Evolutionary conservation across 116 monocot species (phyloP), one percentile per base, ranked within the genome.

Genomic region (Dioscorea cayenensis): DNA sequence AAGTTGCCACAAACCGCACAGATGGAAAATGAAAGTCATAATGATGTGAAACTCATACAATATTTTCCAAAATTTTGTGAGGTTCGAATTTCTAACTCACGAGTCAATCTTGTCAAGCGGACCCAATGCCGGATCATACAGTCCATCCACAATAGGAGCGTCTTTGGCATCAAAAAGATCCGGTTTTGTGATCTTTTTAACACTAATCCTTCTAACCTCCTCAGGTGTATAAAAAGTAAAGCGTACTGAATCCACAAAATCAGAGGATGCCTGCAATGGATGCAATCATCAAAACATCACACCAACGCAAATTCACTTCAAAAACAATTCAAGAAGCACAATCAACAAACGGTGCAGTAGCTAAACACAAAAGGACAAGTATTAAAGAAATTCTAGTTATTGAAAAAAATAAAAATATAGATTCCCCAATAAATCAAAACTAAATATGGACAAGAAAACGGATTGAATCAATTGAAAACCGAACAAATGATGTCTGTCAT

Each of bases 81-180:
- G 14, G n/a, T 55, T 18, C 19, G 55, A 16, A 55, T 18, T 55
- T n/a, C 16, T 5, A 49, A 76, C 86, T 92, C 48, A 92, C 88
- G 80, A 52, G 68, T 92, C 92, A 21, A 70, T 71, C 14, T 75
- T 80, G 22, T 77, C 80, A 13, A 86, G 18, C 0, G 92, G 86
- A 22, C 92, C 92, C 65, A 86, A 21, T 9, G 92, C 78, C 2
- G 80, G 78, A 27, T 92, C 92, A 59, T 84, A 80, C 23, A 92
- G 63, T 32, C 92, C 92, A 71, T 77, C 80, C 8, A 77, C 75
- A 49, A 92, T 65, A 28, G 84, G 80, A 37, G 51, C 28, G 29
- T 77, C 71, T 73, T 84, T 92, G 32, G 64, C 36, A 74, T 92
- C 92, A 73, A 89, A 71, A 22, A 89, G 75, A 28, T 86, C 89